Evolutionary conservation across 345 rosid genomes (phyloP), one percentile per base, ranked within the genome.

Genomic region (Eucalyptus dawsonii): DNA sequence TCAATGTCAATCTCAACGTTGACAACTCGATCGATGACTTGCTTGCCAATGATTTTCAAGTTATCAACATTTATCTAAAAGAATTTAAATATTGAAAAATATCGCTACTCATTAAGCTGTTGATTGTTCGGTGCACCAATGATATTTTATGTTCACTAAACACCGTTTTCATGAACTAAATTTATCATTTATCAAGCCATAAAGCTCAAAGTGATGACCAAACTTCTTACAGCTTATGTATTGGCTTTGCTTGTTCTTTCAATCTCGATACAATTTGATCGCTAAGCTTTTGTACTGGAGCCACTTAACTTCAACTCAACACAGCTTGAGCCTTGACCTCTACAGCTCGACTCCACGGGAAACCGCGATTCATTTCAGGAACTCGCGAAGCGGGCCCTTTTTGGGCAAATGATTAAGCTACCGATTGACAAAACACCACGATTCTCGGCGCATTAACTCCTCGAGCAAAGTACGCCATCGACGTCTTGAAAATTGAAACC

Each of bases 121-220:
- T 13, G 5, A n/a, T 29, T 14, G 2, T 29, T 65, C 2, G 14
- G 2, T n/a, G 0, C 11, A 65, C 15, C 0, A n/a, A 14, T 29
- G 37, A 65, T 29, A 7, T 65, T 6, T 4, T 13, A 14, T 62
- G 5, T 62, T 62, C 34, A 62, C 3, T 0, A 13, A 62, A 13
- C 0, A 24, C 8, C 14, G 1, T 29, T 62, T 7, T 27, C 31
- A 13, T 60, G 1, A 13, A 60, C 4, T 27, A 3, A 60, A 2
- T 60, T 13, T 27, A 60, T 60, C 31, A 13, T 29, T 60, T 60
- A 29, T 60, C 76, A 65, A 65, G 76, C 19, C 9, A 14, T 65
- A 14, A 65, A 65, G 76, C 83, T 37, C 83, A 76, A 76, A 37
- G 83, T 76, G 47, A 40, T 40, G 3, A 76, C 9, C 83, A 40